Evolutionary conservation across 257 asterid genomes (phyloP).

Genomic region (Solanum virginianum): DNA sequence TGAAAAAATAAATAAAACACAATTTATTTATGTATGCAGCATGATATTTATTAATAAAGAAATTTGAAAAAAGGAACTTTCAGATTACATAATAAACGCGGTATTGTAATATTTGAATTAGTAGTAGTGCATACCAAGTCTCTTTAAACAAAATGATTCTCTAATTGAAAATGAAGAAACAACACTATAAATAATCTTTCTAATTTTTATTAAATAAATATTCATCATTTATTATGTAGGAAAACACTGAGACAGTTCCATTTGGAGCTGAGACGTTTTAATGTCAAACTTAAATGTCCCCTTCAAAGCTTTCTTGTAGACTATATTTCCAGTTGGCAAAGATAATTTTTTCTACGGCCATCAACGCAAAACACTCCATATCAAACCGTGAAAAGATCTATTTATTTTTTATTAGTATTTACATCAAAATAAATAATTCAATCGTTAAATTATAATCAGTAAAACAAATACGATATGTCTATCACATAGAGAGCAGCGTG

Average conservation of each 20-base stretch:
- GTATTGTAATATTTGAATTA: background rate
- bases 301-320: background rate
- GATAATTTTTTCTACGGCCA: background rate
- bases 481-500: background rate
- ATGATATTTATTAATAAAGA: background rate
- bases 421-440: background rate
- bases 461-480: background rate
- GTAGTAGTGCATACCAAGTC: background rate
- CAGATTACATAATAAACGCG: background rate
- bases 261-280: background rate
- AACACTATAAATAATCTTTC: background rate
- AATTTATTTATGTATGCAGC: background rate
- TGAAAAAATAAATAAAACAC: background rate
- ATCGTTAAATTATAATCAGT: background rate
- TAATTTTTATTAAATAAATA: background rate
- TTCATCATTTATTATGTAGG: background rate
- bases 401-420: background rate
- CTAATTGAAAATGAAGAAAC: background rate
- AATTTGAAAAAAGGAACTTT: background rate
- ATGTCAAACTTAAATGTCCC: background rate
- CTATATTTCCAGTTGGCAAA: background rate
- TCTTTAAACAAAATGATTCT: background rate
- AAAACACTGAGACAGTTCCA: background rate
- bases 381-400: background rate
- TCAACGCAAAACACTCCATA: background rate